These are phyloP conservation scores for Capsella rubella DNA, from an alignment of 441 rosid genomes.

Conservation along the genomic window DNA sequence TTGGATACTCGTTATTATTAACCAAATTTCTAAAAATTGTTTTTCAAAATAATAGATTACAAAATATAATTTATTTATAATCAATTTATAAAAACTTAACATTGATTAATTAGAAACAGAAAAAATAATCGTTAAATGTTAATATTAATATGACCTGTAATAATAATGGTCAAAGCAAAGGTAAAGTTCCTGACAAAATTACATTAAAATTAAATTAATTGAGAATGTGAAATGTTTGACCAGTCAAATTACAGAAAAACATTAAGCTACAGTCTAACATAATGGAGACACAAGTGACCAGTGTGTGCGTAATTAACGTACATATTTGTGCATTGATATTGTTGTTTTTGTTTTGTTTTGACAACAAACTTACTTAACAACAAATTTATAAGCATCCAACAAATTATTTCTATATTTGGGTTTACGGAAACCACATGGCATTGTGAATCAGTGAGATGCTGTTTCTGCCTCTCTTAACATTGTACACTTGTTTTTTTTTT, in stretches of 20 bases:
- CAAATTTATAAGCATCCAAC: conserved; percentile 19
- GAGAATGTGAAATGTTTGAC: conserved; percentile 48
- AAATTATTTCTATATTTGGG: conserved; percentile 24
- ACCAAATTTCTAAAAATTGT: too few relatives aligned
- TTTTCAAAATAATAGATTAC: too few relatives aligned
- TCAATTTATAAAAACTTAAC: too few relatives aligned
- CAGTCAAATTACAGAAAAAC: conserved; percentile 45
- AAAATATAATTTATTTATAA: too few relatives aligned
- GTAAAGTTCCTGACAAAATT: conserved; percentile 32
- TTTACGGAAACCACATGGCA: conserved; percentile 34
- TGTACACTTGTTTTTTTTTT: neutral
- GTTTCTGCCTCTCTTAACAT: conserved; percentile 1
- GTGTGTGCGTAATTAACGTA: conserved; percentile 32
- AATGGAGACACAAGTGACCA: conserved; percentile 29
- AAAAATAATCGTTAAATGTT: neutral
- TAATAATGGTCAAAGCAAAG: conserved; percentile 15
- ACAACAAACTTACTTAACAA: neutral
- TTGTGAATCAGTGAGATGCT: conserved; percentile 32
- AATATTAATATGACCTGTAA: conserved; percentile 5
- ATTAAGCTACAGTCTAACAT: conserved; percentile 16
- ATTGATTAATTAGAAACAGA: too few relatives aligned
- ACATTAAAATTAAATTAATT: conserved; percentile 5
- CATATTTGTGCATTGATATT: conserved; percentile 16
- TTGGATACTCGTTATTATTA: too few relatives aligned
- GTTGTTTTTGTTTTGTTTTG: conserved; percentile 5